Evolutionary conservation across 805 yeast genomes (phyloP), one percentile per base, ranked within the genome.

Genomic region (Spathaspora girioi): DNA sequence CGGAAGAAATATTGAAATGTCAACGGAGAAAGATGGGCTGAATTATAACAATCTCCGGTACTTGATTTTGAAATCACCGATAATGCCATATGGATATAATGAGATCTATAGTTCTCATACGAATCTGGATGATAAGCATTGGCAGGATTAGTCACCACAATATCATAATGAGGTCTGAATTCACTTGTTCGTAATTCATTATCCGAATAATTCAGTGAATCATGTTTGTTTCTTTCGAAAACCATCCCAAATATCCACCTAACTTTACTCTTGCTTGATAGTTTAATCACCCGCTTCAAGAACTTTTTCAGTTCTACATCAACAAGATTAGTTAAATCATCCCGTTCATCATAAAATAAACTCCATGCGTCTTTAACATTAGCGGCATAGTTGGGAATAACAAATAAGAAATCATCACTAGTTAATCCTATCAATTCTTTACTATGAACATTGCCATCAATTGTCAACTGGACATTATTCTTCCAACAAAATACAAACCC

Each of bases 211-310:
- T 23, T 71, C 1, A 56, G 54, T 1, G 63, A 46, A 14, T 60
- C 59, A 27, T 68, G 65, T 27, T 64, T 64, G 49, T 86, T 86
- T 53, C 87, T 69, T 63, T 90, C 96, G 68, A 89, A 89, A 18
- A 79, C 56, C 58, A 88, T 69, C 0, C 97, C 97, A 46, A 86
- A 68, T 35, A 76, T 80, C 97, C 97, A 91, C n/a, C 70, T 64
- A 6, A 91, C 94, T 40, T 74, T 70, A 27, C 91, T 91, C 10
- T 76, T 68, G 0, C 76, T 71, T 1, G 75, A 70, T 27, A 91
- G 71, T 56, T 80, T 82, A 79, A 88, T 78, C 0, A 76, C 71
- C 9, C 63, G 60, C 57, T 78, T 79, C 18, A 61, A 68, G 38
- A 70, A 65, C 49, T 69, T 71, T 43, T 58, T 64, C 3, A 65